These are phyloP conservation scores for Edaphochlamys debaryana DNA, from an alignment of 139 green algal species.

Conservation along the genomic window DNA sequence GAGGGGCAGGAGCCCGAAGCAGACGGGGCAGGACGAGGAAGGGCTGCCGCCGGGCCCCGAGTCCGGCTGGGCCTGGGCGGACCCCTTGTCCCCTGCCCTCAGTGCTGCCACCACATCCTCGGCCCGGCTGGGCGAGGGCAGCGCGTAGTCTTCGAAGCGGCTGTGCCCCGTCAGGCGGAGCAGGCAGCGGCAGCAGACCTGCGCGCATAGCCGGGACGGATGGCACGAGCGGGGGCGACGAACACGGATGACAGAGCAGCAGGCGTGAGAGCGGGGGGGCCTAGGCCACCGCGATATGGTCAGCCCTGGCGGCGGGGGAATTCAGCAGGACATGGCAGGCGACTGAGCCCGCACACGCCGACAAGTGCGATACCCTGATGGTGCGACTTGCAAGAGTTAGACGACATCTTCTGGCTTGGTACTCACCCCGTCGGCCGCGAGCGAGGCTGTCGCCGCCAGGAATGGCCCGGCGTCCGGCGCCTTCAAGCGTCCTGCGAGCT, in stretches of 20 bases:
- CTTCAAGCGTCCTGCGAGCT: neutral
- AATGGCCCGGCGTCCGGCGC: neutral
- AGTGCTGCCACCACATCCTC: neutral
- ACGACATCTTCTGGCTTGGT: neutral
- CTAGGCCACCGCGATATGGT: neutral
- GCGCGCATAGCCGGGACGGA: neutral
- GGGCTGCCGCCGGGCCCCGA: too few species aligned
- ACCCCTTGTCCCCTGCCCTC: too few species aligned
- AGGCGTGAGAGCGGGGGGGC: neutral
- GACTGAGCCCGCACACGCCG: too few species aligned
- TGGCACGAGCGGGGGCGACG: neutral
- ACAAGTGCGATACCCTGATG: neutral
- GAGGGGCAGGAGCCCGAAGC: slow-evolving; percentile 6
- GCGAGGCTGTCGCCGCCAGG: neutral
- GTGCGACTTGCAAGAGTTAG: neutral
- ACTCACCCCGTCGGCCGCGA: slow-evolving; percentile 18
- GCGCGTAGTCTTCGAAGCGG: neutral
- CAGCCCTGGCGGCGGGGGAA: neutral
- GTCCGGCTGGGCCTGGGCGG: too few species aligned
- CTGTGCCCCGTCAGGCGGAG: slow-evolving; percentile 8
- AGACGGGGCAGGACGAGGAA: neutral
- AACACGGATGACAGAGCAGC: neutral
- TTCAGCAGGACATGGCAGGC: neutral
- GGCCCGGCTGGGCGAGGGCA: neutral
- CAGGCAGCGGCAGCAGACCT: slow-evolving; percentile 31